phyloP scores from a whole-genome alignment of 768 basidiomycete genomes.

The Hypsizygus marmoreus region DNA sequence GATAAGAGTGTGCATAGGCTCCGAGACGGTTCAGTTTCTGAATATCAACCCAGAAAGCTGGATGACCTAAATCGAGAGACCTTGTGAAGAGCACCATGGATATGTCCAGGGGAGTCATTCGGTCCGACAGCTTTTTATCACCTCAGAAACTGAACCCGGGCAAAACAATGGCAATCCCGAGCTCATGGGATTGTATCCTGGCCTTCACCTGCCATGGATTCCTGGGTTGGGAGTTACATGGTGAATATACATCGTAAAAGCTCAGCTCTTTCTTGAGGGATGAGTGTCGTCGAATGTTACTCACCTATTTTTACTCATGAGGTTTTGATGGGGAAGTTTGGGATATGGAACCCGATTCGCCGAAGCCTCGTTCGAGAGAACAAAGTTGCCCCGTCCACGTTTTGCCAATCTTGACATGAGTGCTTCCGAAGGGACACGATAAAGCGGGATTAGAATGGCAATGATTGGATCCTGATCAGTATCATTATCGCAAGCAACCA shows the following conservation, averaged over 20 bases:
- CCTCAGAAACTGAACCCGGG: no score
- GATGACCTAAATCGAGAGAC: no score
- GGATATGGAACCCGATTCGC: not conserved
- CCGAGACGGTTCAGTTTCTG: not conserved
- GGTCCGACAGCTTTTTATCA: no score
- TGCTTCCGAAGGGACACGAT: not conserved
- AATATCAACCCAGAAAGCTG: no score
- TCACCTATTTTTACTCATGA: not conserved
- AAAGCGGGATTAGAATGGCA: not conserved
- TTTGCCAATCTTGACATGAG: not conserved
- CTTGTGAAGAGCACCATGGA: no score
- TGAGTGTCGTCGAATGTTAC: no score
- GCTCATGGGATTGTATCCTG: no score
- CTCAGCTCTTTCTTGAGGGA: no score
- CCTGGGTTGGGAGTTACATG: no score
- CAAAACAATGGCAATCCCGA: slow-evolving; percentile 1
- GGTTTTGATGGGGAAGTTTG: not conserved
- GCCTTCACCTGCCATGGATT: no score
- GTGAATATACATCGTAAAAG: no score
- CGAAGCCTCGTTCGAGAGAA: not conserved
- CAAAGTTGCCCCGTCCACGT: not conserved
- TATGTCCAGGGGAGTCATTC: no score
- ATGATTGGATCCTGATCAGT: not conserved
- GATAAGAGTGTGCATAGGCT: not conserved
- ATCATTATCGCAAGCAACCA: not conserved